Evolutionary conservation across 441 rosid species (phyloP).

Genomic region (Kokia cookei): DNA sequence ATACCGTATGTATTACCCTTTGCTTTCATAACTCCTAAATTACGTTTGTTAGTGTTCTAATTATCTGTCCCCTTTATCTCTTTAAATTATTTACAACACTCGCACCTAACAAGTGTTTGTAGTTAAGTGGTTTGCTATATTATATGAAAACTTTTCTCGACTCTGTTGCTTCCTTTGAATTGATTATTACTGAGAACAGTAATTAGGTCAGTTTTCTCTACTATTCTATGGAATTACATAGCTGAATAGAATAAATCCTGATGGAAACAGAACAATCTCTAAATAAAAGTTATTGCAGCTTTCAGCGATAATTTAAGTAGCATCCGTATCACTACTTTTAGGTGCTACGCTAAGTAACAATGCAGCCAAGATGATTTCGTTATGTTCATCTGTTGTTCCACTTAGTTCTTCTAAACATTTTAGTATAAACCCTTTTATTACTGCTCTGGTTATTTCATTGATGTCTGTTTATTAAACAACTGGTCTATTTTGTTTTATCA

Average conservation of each 20-base stretch:
- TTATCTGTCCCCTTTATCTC: background rate
- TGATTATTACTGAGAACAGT: background rate
- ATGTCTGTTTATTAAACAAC: background rate
- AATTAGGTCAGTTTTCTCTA: background rate
- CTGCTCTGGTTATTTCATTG: background rate
- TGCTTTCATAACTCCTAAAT: background rate
- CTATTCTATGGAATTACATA: background rate
- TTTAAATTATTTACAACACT: background rate
- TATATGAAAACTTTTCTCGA: background rate
- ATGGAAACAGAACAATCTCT: background rate
- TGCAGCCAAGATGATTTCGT: background rate
- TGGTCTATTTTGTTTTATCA: background rate
- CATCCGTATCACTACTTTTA: background rate
- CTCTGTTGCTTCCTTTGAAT: background rate
- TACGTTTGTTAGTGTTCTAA: background rate
- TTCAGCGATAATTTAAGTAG: background rate
- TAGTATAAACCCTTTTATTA: background rate
- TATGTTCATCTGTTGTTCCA: background rate
- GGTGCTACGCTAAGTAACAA: background rate
- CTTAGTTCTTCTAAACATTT: background rate
- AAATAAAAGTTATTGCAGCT: background rate
- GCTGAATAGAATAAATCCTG: background rate
- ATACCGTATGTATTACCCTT: slow-evolving; percentile 1
- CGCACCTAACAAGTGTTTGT: background rate
- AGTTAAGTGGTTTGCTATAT: too few relatives aligned